Evolutionary conservation across 345 rosid genomes (phyloP), one percentile per base, ranked within the genome.

Genomic region (Corchorus capsularis): DNA sequence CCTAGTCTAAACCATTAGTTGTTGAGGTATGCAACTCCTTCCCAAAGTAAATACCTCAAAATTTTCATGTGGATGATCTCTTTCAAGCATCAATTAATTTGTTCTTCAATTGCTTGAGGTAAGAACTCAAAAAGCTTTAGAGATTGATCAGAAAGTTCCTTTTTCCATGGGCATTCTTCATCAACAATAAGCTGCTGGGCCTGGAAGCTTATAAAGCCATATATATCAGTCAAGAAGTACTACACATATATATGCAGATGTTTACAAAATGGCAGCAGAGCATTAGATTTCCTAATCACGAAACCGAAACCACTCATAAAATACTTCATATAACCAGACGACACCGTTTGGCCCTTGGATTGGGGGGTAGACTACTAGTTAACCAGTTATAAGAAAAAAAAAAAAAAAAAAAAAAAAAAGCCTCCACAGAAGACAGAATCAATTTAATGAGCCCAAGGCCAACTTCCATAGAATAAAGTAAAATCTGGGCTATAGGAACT

Each of bases 61-160:
- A 79, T 96, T 96, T 81, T 98, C 99, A 84, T 96, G 99, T 46
- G 98, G 99, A 85, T 96, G n/a, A n/a, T n/a, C 99, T 86, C 99
- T 90, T 84, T 96, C 99, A 79, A 96, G 97, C 90, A 96, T 81
- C 81, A 96, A 76, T 75, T 96, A n/a, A n/a, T n/a, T n/a, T n/a
- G 99, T 83, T 96, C 96, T 77, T 89, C 97, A 82, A 93, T 96
- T 77, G 94, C 90, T 74, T 70, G 84, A 32, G 99, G 99, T 74
- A 96, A 84, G 73, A 93, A 83, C 52, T 96, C 97, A 76, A 93
- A 96, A 75, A 93, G 93, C 85, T 86, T 85, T 47, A 85, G 71
- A 71, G 94, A 92, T 43, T 89, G 90, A 8, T 63, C 27, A 46
- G 81, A 75, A 77, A 96, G 98, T 71, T 92, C 93, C 81, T 86